phyloP scores from a whole-genome alignment of 805 yeast genomes.

The Starmerella etchellsii region DNA sequence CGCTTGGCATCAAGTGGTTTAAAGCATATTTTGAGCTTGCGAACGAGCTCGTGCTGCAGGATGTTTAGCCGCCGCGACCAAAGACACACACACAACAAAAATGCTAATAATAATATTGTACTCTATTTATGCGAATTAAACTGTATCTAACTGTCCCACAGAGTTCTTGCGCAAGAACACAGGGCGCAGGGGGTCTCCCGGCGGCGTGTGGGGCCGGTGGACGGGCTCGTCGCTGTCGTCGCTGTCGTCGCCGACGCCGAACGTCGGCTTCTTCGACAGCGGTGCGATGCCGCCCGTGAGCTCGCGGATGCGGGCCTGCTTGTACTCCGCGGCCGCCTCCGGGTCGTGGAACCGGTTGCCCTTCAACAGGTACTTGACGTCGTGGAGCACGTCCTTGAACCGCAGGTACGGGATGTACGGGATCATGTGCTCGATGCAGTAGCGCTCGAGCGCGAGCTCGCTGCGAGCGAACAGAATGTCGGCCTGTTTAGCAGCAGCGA shows the following conservation, averaged over 20 bases:
- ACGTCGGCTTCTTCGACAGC: conserved; percentile 14
- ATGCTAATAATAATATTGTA: not conserved
- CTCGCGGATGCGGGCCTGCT: conserved; percentile 16
- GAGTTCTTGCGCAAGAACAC: no score
- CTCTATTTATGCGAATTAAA: no score
- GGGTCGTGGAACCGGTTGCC: conserved; percentile 23
- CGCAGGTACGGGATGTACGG: conserved; percentile 33
- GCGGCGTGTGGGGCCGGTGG: conserved; percentile 16
- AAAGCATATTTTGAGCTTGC: conserved; percentile 36
- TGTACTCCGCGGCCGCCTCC: conserved; percentile 18
- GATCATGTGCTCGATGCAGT: conserved; percentile 31
- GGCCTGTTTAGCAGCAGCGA: conserved; percentile 35
- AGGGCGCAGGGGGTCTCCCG: conserved; percentile 14
- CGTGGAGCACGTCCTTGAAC: conserved; percentile 31
- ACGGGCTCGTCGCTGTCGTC: conserved; percentile 12
- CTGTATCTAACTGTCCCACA: no score
- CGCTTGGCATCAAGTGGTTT: conserved; percentile 48
- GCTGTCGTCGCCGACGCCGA: conserved; percentile 13
- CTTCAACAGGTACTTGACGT: conserved; percentile 24
- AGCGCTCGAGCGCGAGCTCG: conserved; percentile 32
- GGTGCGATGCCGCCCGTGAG: conserved; percentile 22
- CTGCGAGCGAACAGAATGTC: conserved; percentile 34
- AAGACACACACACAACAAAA: not conserved
- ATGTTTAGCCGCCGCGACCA: not conserved
- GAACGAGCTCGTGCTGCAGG: conserved; percentile 8